These are phyloP conservation scores for Arctium lappa DNA, from an alignment of 129 eudicot genomes.

Conservation along the genomic window DNA sequence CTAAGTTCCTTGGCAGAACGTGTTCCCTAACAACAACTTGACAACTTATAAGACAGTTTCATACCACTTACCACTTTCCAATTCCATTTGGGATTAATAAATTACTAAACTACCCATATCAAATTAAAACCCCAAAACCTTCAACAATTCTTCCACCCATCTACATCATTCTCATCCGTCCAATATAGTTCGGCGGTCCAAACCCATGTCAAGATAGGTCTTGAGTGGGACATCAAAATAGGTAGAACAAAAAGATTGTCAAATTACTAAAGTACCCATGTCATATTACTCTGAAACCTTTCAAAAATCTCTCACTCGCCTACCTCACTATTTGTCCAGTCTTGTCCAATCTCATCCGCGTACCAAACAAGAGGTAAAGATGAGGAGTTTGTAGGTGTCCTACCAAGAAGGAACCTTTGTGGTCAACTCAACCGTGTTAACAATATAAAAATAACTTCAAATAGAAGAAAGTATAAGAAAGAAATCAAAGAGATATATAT, in stretches of 20 bases:
- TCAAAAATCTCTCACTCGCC: background rate
- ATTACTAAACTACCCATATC: too few species aligned
- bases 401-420: constrained; percentile 20
- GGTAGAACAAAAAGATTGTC: too few species aligned
- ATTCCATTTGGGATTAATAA: background rate
- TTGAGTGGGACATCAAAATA: background rate
- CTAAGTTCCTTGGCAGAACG: too few species aligned
- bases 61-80: too few species aligned
- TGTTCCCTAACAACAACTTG: too few species aligned
- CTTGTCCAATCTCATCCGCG: background rate
- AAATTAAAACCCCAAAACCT: background rate
- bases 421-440: constrained; percentile 38
- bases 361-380: background rate
- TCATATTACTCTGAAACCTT: background rate
- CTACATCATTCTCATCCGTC: too few species aligned
- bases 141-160: background rate
- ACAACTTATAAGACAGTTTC: too few species aligned
- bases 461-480: constrained; percentile 2
- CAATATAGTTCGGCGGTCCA: background rate
- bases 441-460: background rate
- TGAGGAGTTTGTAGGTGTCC: constrained; percentile 8
- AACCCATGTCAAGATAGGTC: background rate
- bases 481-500: constrained; percentile 11
- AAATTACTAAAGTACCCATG: background rate
- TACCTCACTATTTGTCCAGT: background rate